Base-by-base conservation (phyloP, 306 rosid species). In the Amphicarpaea edgeworthii region DNA sequence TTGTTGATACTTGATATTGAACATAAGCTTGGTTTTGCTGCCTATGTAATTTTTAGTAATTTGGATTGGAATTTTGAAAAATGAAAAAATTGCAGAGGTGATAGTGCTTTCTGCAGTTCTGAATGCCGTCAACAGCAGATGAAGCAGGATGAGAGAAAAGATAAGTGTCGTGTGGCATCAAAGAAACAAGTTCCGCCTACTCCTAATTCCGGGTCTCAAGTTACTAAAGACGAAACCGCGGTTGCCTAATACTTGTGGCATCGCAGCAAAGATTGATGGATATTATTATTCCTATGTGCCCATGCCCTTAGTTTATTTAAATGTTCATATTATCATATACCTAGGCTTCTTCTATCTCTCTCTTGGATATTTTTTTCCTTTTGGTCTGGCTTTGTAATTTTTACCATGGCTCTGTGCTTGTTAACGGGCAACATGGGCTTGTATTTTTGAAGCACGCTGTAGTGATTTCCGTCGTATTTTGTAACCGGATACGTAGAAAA, bases 101-200 rank as follows among this genome's bases (percentile, higher is more conserved):
- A 92, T 62, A 87, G 77, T 78, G 97, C 85, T 23, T 95, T 92
- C 70, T 95, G 99, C 82, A 95, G 97, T 69, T 84, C 84, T 68
- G 99, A 95, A 82, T 95, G 97, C 82, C 89, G 99, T 38, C 84
- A 95, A 53, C 81, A 92, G 63, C 97, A 89, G 81, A 95, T 95
- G 91, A 92, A 86, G 42, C 83, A 81, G 45, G 99, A 95, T 34
- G 99, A 95, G 85, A 85, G 81, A 70, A 85, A 83, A 55, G 93
- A 86, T 20, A 92, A 90, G 88, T 81, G 90, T 70, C 77, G 70
- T 8, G 34, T 85, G 79, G 79, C 80, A 17, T 85, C 92, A 4
- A 90, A 88, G 82, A 90, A 85, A 59, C 83, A 85, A 58, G 74
- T 65, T 19, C 72, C 43, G 0, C 45, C 81, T 41, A 12, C 77